Percentiles rank a stretch among this genome's conserved stretches.
Evolutionary conservation across 164 flowering plant genomes (phyloP).

Genomic region (Euptelea pleiosperma): DNA sequence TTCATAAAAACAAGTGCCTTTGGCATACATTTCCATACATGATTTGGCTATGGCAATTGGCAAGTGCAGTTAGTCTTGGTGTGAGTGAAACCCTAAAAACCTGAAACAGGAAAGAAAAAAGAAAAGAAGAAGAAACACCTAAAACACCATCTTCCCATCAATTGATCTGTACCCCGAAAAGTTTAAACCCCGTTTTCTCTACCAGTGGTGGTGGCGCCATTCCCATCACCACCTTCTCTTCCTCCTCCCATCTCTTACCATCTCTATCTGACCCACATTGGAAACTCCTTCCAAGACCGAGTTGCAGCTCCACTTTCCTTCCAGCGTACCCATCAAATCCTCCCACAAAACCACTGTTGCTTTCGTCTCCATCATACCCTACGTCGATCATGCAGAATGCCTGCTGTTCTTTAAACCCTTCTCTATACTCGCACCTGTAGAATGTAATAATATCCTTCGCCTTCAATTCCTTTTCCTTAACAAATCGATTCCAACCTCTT

Average conservation of each 20-base stretch:
- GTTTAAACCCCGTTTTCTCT: slow-evolving; percentile 21
- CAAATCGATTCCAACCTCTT: slow-evolving; percentile 73
- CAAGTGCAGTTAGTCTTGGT: neutral
- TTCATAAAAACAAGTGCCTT: no score
- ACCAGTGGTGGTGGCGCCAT: neutral
- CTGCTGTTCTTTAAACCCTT: slow-evolving; percentile 3
- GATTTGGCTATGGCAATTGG: neutral
- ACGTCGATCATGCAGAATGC: slow-evolving; percentile 30
- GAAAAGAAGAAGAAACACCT: neutral
- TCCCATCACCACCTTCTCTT: slow-evolving; percentile 11
- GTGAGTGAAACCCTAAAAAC: neutral
- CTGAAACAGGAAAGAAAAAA: neutral
- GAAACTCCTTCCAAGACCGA: slow-evolving; percentile 12
- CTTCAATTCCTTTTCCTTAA: slow-evolving; percentile 53
- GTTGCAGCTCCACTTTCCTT: slow-evolving; percentile 14
- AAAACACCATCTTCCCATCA: neutral
- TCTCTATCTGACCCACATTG: neutral
- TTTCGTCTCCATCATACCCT: slow-evolving; percentile 3
- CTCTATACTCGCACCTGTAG: slow-evolving; percentile 29
- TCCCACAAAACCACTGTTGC: slow-evolving; percentile 4
- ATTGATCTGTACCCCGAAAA: slow-evolving; percentile 41
- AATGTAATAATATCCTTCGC: slow-evolving; percentile 51
- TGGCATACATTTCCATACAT: neutral
- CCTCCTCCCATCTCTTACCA: slow-evolving; percentile 6
- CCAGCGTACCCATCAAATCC: neutral